Base-by-base conservation (phyloP, 257 asterid genomes). In the Orobanche coerulescens region DNA sequence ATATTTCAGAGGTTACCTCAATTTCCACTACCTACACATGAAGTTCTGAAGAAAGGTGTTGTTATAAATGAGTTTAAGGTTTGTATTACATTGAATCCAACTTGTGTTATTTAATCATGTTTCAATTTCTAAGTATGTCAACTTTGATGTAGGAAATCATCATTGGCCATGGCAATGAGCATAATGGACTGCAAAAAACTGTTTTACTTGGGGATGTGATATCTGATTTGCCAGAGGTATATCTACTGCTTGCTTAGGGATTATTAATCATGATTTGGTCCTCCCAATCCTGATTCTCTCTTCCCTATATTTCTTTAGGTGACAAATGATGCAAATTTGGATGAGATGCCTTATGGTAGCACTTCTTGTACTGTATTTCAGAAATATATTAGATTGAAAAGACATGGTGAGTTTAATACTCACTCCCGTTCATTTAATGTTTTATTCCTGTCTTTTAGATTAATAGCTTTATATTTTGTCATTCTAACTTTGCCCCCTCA, bases 291-390 rank as follows among this genome's bases (percentile, higher is more conserved):
- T 67, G 12, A 9, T 1, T 63, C 18, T 52, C 5, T 61, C 23
- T 44, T 63, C 9, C 1, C 28, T 13, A 15, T 74, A 5, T 71
- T 50, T 42, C 30, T 46, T 66, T 54, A 80, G 86, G 81, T 80
- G 58, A 51, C 61, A 48, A 81, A 52, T 52, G 13, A 64, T 54
- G 69, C 73, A 24, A 31, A 25, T 2, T 18, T 52, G n/a, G 83
- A 80, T 36, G 79, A 71, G 40, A 69, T 52, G 11, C 23, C 59
- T 52, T 52, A 52, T 15, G 39, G 59, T 15, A 24, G 4, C 2
- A 1, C 10, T 25, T 20, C 37, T n/a, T 20, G 1, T 1, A 52
- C 13, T 4, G 37, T n/a, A 52, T 52, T 52, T 28, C 59, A 52
- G 37, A 52, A 28, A 28, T n/a, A 0, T 14, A 52, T 52, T 1